phyloP scores from a whole-genome alignment of 345 rosid genomes.

The Eucalyptus guilfoylei region DNA sequence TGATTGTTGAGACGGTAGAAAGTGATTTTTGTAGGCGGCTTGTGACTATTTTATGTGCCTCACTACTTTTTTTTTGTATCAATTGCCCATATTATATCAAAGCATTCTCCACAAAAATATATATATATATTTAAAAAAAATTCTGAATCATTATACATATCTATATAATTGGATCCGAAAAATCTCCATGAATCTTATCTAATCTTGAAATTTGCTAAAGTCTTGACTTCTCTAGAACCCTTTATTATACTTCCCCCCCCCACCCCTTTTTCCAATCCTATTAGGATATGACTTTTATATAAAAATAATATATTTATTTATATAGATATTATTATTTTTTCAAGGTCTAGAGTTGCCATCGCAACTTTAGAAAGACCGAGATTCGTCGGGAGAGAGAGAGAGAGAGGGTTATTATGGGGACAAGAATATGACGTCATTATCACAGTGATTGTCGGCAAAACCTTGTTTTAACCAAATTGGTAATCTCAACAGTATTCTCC shows the following conservation, averaged over 20 bases:
- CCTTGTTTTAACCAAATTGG: constrained; percentile 4
- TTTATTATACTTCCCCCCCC: neutral
- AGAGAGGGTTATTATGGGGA: neutral
- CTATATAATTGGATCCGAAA: neutral
- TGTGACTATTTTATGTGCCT: neutral
- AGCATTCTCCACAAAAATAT: neutral
- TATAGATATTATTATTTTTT: neutral
- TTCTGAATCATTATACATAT: neutral
- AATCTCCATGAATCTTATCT: neutral
- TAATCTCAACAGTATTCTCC: neutral
- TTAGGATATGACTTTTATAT: neutral
- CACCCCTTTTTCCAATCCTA: neutral
- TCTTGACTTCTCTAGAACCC: neutral
- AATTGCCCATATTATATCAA: neutral
- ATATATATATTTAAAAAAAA: neutral
- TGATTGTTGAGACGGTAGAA: neutral
- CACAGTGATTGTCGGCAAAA: constrained; percentile 55
- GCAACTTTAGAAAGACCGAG: neutral
- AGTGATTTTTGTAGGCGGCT: neutral
- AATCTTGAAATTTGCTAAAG: neutral
- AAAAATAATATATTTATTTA: neutral
- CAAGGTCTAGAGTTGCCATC: neutral
- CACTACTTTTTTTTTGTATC: neutral
- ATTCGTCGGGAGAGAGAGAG: neutral
- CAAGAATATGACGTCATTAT: neutral